Evolutionary conservation across 164 flowering plant species (phyloP).

Genomic region (Stephania japonica): DNA sequence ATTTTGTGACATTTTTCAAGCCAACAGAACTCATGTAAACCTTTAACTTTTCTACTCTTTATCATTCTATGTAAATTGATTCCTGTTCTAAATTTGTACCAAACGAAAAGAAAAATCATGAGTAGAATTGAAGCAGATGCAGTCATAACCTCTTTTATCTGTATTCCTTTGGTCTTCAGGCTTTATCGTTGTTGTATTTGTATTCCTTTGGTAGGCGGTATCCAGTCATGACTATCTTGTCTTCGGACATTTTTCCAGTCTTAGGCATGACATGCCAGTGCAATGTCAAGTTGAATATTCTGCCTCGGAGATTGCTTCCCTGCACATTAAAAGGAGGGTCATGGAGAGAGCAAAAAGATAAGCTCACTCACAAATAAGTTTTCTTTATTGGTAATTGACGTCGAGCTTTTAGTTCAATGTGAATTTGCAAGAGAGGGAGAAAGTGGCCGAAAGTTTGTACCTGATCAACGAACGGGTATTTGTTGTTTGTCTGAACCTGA

Average conservation of each 20-base stretch:
- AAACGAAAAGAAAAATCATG: background rate
- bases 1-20: background rate
- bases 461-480: constrained; percentile 82
- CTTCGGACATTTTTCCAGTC: constrained; percentile 91
- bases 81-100: background rate
- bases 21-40: background rate
- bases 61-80: background rate
- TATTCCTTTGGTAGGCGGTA: constrained; percentile 67
- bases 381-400: background rate
- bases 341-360: background rate
- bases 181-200: constrained; percentile 29
- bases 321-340: constrained; percentile 13
- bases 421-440: background rate
- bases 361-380: background rate
- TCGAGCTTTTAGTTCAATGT: background rate
- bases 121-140: background rate
- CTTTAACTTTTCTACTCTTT: background rate
- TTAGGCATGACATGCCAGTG: constrained; percentile 99
- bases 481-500: constrained; percentile 61
- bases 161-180: constrained; percentile 43
- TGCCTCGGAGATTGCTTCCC: constrained; percentile 84
- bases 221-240: constrained; percentile 76
- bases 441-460: constrained; percentile 19
- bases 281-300: constrained; percentile 69
- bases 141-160: constrained; percentile 31